Evolutionary conservation across 2,329 filamentous ascomycete genomes (phyloP).

Genomic region (Nannizzia gypsea): DNA sequence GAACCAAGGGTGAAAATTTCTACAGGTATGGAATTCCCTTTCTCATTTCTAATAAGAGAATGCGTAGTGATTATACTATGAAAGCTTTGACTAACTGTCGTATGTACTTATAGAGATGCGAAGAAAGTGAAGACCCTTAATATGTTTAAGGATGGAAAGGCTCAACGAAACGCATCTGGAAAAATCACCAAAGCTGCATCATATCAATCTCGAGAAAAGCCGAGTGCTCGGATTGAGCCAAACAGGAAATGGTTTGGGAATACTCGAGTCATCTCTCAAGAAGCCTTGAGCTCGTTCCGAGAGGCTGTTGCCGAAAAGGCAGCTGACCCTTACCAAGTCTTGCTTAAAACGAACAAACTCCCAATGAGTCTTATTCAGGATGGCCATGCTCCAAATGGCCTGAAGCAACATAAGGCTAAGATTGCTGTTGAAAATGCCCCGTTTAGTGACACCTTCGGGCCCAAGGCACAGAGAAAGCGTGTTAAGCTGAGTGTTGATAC

Average conservation of each 20-base stretch:
- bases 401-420: slow-evolving; percentile 89
- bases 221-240: slow-evolving; percentile 79
- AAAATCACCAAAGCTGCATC: slow-evolving; percentile 73
- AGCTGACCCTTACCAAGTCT: slow-evolving; percentile 79
- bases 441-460: slow-evolving; percentile 81
- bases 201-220: slow-evolving; percentile 71
- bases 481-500: slow-evolving; percentile 77
- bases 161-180: slow-evolving; percentile 68
- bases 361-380: slow-evolving; percentile 91
- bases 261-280: slow-evolving; percentile 79
- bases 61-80: too few relatives aligned
- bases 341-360: slow-evolving; percentile 95
- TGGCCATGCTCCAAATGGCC: slow-evolving; percentile 60
- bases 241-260: slow-evolving; percentile 98
- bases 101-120: slow-evolving; percentile 41
- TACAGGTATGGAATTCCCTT: slow-evolving; percentile 54
- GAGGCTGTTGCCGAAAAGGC: slow-evolving; percentile 85
- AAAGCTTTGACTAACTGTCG: not conserved
- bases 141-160: slow-evolving; percentile 79
- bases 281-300: slow-evolving; percentile 74
- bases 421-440: slow-evolving; percentile 81
- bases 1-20: slow-evolving; percentile 95
- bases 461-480: slow-evolving; percentile 83
- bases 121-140: slow-evolving; percentile 85
- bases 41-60: too few relatives aligned